These are phyloP conservation scores for Neospora caninum DNA, from an alignment of 169 alveolate species.

Conservation along the genomic window DNA sequence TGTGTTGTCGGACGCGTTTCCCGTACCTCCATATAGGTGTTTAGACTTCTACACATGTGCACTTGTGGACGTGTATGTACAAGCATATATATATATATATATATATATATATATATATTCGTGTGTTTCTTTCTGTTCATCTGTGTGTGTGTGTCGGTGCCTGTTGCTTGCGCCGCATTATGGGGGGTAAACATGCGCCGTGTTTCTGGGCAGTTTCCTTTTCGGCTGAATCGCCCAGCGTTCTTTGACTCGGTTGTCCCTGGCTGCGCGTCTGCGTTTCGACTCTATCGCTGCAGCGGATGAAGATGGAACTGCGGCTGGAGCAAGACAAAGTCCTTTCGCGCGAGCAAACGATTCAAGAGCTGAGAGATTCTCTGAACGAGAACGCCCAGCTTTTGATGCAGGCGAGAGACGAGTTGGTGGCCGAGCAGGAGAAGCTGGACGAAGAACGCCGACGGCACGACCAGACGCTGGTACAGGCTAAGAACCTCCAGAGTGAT, in stretches of 20 bases:
- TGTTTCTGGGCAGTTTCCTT: too few relatives aligned
- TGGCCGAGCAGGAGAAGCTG: not conserved
- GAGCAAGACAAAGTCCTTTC: constrained; percentile 13
- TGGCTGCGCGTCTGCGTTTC: not conserved
- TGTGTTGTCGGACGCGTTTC: not conserved
- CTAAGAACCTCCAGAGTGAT: not conserved
- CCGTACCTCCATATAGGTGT: not conserved
- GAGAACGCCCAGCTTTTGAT: not conserved
- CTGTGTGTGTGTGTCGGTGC: too few relatives aligned
- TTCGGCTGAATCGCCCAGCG: not conserved
- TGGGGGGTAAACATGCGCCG: too few relatives aligned
- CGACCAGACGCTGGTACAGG: not conserved
- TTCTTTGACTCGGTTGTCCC: not conserved
- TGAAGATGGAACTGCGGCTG: constrained; percentile 12
- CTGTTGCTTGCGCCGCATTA: too few relatives aligned
- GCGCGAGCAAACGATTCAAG: not conserved
- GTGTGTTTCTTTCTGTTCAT: too few relatives aligned
- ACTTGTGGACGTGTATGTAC: too few relatives aligned
- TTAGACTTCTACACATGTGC: too few relatives aligned
- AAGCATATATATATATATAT: not conserved
- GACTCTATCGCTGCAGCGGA: not conserved
- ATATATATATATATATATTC: not conserved
- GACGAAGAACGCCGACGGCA: not conserved
- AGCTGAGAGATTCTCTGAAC: not conserved
- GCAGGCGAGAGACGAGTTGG: constrained; percentile 2